Conservation (phyloP, 768 basidiomycete species). For the Brasilioporus rufonigricans region DNA sequence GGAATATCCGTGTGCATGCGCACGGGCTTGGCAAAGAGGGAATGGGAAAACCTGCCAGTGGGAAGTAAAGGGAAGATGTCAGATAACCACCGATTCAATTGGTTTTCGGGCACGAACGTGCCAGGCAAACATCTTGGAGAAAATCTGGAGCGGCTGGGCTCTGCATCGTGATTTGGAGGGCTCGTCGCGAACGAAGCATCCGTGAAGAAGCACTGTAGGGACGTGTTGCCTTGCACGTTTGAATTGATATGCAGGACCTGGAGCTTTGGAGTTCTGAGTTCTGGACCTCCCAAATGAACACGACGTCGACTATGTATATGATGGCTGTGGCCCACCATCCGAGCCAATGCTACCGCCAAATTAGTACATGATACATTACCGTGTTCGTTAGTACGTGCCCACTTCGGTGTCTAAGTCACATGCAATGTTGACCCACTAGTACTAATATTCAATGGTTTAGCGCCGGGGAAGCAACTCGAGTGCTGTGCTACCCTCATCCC, state of each 20-base stretch:
- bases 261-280: too few relatives aligned
- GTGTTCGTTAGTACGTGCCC: too few relatives aligned
- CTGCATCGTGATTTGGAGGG: slow-evolving; percentile 62
- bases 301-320: too few relatives aligned
- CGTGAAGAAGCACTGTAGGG: slow-evolving; percentile 45
- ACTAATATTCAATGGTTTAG: too few relatives aligned
- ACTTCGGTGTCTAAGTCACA: too few relatives aligned
- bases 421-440: too few relatives aligned
- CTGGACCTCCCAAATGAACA: too few relatives aligned
- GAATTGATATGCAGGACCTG: slow-evolving; percentile 41
- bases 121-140: slow-evolving; percentile 67
- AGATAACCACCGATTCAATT: slow-evolving; percentile 60
- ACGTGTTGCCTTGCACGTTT: slow-evolving; percentile 48
- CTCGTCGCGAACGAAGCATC: slow-evolving; percentile 43
- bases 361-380: too few relatives aligned
- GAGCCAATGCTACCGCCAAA: too few relatives aligned
- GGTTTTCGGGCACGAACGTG: slow-evolving; percentile 57
- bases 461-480: too few relatives aligned
- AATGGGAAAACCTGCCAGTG: slow-evolving; percentile 44
- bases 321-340: too few relatives aligned
- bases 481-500: too few relatives aligned
- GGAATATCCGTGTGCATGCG: slow-evolving; percentile 50
- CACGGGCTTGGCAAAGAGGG: slow-evolving; percentile 46
- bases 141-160: slow-evolving; percentile 58
- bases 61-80: slow-evolving; percentile 41